phyloP scores from a whole-genome alignment of 2,329 filamentous ascomycete genomes.

The Corinectria fuckeliana region DNA sequence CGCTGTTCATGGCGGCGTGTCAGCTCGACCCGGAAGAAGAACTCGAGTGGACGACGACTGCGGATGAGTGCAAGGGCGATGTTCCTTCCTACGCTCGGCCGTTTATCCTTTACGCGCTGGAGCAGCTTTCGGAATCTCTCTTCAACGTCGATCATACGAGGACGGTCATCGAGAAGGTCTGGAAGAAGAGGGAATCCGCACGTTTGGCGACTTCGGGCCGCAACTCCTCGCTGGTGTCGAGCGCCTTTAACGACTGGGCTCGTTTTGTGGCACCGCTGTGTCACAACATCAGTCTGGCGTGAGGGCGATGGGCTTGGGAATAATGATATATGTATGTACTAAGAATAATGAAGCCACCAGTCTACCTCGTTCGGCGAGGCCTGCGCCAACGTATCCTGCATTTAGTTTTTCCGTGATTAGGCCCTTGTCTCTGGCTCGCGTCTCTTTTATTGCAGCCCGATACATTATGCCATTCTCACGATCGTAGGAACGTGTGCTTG shows the following conservation, averaged over 20 bases:
- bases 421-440: not conserved
- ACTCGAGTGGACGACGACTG: not conserved
- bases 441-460: not conserved
- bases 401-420: no score
- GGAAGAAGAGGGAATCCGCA: constrained; percentile 43
- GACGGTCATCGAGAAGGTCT: constrained; percentile 54
- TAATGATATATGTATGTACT: not conserved
- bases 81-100: constrained; percentile 21
- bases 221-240: constrained; percentile 37
- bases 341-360: no score
- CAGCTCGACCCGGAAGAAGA: constrained; percentile 29
- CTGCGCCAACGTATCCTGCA: not conserved
- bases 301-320: not conserved
- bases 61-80: not conserved
- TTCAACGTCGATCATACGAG: constrained; percentile 52
- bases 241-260: constrained; percentile 34
- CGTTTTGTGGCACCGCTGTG: constrained; percentile 38
- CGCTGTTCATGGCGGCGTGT: constrained; percentile 32
- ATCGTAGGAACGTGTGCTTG: no score
- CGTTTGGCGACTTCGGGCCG: constrained; percentile 26
- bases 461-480: not conserved
- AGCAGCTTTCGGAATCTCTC: constrained; percentile 49
- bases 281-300: constrained; percentile 37
- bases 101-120: constrained; percentile 29
- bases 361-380: not conserved